Conservation (phyloP, 352 stramenopile species). For the Phytopythium ostracodes region DNA sequence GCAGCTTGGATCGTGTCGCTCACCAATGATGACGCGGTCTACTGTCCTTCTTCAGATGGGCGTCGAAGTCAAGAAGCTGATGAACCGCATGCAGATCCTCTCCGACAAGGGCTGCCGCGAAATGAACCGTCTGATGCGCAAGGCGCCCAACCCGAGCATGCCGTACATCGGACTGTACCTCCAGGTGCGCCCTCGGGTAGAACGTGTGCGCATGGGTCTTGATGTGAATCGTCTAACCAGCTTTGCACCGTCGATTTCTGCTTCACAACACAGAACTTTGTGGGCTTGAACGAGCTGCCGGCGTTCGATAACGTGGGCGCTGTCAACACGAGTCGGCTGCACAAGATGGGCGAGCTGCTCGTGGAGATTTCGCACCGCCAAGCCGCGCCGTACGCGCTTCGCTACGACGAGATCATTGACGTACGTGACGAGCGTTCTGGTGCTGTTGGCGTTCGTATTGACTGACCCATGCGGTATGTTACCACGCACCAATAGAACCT, state of each 20-base stretch:
- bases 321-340: conserved; percentile 69
- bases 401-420: conserved; percentile 51
- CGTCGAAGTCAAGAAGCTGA: conserved; percentile 55
- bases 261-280: conserved; percentile 42
- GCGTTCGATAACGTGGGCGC: conserved; percentile 59
- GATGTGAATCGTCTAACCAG: background rate
- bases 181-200: conserved; percentile 33
- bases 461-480: conserved; percentile 1
- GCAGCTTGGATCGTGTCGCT: background rate
- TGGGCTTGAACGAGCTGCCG: conserved; percentile 77
- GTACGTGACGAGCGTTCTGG: conserved; percentile 25
- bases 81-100: conserved; percentile 76
- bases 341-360: conserved; percentile 64
- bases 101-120: conserved; percentile 82
- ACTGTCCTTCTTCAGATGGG: conserved; percentile 31
- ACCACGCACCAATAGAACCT: conserved; percentile 30
- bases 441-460: background rate
- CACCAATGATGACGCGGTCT: background rate
- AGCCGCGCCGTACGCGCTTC: conserved; percentile 60
- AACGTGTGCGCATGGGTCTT: too few species aligned
- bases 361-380: conserved; percentile 79
- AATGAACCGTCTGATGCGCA: conserved; percentile 84
- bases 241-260: too few species aligned
- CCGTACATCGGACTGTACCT: conserved; percentile 85
- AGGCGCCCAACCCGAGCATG: conserved; percentile 69